phyloP scores from a whole-genome alignment of 495 filamentous ascomycete species.

The Hypoxylon fragiforme region DNA sequence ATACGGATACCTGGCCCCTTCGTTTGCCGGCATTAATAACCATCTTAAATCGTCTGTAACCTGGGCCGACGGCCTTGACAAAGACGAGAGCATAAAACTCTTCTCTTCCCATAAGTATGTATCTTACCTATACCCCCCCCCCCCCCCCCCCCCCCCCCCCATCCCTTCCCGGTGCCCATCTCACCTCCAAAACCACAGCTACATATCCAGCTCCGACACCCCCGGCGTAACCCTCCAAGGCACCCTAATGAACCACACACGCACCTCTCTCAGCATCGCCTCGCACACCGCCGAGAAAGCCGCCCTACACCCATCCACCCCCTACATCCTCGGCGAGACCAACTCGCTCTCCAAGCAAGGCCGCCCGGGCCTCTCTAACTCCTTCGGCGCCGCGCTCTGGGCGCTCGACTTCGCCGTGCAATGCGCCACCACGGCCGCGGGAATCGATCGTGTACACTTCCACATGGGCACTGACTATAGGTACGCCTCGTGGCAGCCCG shows the following conservation, averaged over 20 bases:
- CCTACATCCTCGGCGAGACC: conserved; percentile 67
- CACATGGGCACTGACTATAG: conserved; percentile 69
- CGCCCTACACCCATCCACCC: conserved; percentile 46
- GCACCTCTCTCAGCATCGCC: conserved; percentile 53
- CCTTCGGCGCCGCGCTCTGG: conserved; percentile 74
- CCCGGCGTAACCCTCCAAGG: conserved; percentile 66
- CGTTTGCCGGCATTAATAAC: conserved; percentile 60
- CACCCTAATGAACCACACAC: conserved; percentile 69
- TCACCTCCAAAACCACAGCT: conserved; percentile 50
- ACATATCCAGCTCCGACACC: conserved; percentile 64
- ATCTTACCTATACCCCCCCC: too few species aligned
- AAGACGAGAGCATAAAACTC: conserved; percentile 53
- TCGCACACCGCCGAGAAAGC: conserved; percentile 52
- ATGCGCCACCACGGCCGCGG: conserved; percentile 56
- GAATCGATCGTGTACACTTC: conserved; percentile 65
- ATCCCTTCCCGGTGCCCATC: background rate
- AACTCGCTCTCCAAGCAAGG: conserved; percentile 70
- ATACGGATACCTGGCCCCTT: conserved; percentile 62
- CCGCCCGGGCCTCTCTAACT: conserved; percentile 63
- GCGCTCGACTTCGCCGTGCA: conserved; percentile 67
- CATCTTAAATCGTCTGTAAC: conserved; percentile 53
- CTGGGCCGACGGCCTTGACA: conserved; percentile 57
- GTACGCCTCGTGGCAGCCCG: conserved; percentile 60
- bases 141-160: too few species aligned
- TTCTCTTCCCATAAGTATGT: conserved; percentile 68